Conservation (phyloP, 139 green algal species). For the Closterium sp. region DNA sequence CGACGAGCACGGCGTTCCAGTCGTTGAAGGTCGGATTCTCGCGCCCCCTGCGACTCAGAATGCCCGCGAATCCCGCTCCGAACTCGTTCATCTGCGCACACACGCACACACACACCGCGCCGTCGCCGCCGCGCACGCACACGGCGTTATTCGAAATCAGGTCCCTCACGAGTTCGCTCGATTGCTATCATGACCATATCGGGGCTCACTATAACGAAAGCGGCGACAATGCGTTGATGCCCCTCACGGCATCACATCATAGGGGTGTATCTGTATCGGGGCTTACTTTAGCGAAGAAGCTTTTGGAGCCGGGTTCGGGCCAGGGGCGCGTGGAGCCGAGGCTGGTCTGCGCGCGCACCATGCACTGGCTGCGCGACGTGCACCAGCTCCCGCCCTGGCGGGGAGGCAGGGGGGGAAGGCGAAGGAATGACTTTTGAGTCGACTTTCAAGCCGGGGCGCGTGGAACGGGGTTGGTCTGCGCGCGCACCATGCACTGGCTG, state of each 20-base stretch:
- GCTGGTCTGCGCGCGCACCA: neutral
- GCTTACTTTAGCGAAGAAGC: neutral
- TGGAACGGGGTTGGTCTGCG: neutral
- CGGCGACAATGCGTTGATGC: neutral
- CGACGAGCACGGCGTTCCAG: slow-evolving; percentile 7
- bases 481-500: neutral
- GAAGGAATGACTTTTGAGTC: neutral
- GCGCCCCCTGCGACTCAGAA: neutral
- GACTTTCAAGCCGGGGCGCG: neutral
- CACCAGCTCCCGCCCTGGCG: slow-evolving; percentile 2
- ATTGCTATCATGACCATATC: neutral
- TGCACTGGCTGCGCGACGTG: neutral
- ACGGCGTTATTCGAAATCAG: neutral
- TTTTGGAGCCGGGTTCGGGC: neutral
- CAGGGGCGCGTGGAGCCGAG: neutral
- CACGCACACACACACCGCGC: neutral
- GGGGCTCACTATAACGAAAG: neutral
- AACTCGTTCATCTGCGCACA: neutral
- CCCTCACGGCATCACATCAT: no score
- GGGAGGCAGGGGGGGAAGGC: neutral
- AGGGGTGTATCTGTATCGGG: neutral
- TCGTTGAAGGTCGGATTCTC: slow-evolving; percentile 1
- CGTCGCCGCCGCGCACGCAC: neutral
- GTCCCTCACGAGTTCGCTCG: neutral
- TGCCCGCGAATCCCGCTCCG: neutral